Evolutionary conservation across 2,329 filamentous ascomycete genomes (phyloP), one percentile per base, ranked within the genome.

Genomic region (Thermothelomyces thermophilus): DNA sequence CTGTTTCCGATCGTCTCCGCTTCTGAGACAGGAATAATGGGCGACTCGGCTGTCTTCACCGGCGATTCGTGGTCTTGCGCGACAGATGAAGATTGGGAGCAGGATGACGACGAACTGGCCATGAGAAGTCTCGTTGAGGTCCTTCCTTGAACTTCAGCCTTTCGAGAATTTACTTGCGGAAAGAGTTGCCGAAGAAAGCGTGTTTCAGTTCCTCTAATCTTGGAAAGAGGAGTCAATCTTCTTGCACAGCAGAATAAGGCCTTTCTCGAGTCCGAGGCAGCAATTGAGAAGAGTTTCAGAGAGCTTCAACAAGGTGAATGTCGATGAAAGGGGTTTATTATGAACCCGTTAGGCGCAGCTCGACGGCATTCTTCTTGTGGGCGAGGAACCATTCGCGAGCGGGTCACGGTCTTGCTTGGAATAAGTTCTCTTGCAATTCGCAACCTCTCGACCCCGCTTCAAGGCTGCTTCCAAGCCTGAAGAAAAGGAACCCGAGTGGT

Each of bases 51-150:
- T 39, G 45, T 53, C 41, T 55, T 39, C 10, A 40, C 37, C 17
- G 53, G 48, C 14, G 51, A 46, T 33, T 43, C 48, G 41, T 44
- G 55, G 17, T 42, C 52, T 13, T 41, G 34, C 24, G 53, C 48
- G 16, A 43, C 43, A 3, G 58, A 48, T 22, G 56, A 51, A 14
- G 52, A 41, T 30, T 46, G 40, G 26, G 52, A 46, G 10, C 39
- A 48, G 45, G 46, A 39, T 33, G 57, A 54, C 13, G 43, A 54
- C 10, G 43, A 19, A 48, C 50, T 58, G 49, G 56, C 51, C 58
- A 60, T 60, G 20, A 42, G 39, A 35, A n/a, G 13, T 14, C 2
- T 35, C 14, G n/a, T 24, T 8, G 16, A 31, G n/a, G 17, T 41
- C 19, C 16, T 9, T 37, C 34, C 17, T 30, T 44, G 30, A 30